Evolutionary conservation across 225 moss, liverwort and hornwort species (phyloP).

Genomic region (Pseudisothecium myosuroides): DNA sequence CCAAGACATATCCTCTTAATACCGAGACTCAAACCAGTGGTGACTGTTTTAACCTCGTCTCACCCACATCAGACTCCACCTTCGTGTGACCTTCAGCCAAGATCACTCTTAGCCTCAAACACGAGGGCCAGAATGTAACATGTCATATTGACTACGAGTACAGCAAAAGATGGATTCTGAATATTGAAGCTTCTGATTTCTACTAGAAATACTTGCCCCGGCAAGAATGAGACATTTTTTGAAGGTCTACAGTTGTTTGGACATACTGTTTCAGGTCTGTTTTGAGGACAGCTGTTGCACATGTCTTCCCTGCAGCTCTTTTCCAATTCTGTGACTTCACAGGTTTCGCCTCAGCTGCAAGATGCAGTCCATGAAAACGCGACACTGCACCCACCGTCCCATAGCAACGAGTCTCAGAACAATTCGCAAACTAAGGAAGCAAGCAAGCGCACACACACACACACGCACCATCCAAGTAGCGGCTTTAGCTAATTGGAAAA

Average conservation of each 20-base stretch:
- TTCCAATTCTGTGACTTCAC: conserved; percentile 7
- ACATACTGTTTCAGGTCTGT: conserved; percentile 32
- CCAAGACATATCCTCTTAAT: background rate
- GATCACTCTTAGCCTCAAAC: background rate
- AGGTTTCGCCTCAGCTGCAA: conserved; percentile 4
- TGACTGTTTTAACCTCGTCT: background rate
- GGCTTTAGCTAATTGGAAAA: background rate
- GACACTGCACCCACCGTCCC: conserved; percentile 13
- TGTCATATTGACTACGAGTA: background rate
- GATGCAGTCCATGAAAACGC: conserved; percentile 21
- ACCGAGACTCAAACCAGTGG: background rate
- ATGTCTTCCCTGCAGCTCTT: conserved; percentile 5
- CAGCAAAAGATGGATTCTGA: background rate
- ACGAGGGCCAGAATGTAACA: background rate
- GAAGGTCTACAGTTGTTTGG: background rate
- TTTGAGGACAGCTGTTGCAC: conserved; percentile 31
- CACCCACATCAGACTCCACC: background rate
- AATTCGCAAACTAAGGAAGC: background rate
- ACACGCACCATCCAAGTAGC: background rate
- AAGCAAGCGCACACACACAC: too few relatives aligned
- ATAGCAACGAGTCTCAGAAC: background rate
- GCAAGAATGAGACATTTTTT: background rate
- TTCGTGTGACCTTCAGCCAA: background rate
- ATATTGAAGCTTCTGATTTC: background rate
- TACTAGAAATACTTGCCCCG: background rate